phyloP scores from a whole-genome alignment of 1,284 basidiomycete species.

The Microbotryum scabiosae region DNA sequence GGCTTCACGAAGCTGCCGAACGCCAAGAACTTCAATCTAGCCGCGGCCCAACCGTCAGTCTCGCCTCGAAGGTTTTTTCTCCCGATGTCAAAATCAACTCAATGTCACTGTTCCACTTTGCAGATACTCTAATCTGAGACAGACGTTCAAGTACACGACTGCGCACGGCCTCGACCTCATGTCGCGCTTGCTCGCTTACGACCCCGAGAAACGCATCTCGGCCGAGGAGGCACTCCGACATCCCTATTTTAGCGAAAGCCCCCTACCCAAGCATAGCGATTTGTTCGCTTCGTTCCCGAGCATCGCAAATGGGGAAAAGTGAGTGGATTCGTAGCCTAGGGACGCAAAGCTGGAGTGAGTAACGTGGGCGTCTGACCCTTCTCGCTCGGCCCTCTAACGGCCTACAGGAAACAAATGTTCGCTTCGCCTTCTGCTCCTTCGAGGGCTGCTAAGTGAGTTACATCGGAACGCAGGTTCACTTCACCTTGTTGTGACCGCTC shows the following conservation, averaged over 20 bases:
- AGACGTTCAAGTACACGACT: slow-evolving; percentile 65
- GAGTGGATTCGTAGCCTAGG: not conserved
- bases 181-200: slow-evolving; percentile 73
- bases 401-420: slow-evolving; percentile 25
- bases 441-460: slow-evolving; percentile 22
- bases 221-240: slow-evolving; percentile 84
- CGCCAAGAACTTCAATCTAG: slow-evolving; percentile 63
- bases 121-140: slow-evolving; percentile 46
- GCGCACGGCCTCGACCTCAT: slow-evolving; percentile 78
- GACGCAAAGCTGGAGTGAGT: not conserved
- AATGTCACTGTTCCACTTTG: not conserved
- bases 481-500: too few species aligned
- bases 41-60: slow-evolving; percentile 34
- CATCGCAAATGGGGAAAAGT: slow-evolving; percentile 90
- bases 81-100: not conserved
- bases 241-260: slow-evolving; percentile 92
- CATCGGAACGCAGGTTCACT: not conserved
- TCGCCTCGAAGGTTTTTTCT: not conserved
- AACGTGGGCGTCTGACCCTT: not conserved
- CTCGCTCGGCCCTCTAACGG: too few species aligned
- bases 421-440: slow-evolving; percentile 31
- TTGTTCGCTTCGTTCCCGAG: slow-evolving; percentile 94
- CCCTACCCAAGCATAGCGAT: slow-evolving; percentile 93
- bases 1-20: slow-evolving; percentile 68
- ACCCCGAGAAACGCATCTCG: slow-evolving; percentile 71